Conservation (phyloP, 345 rosid species). For the Gossypium ekmanianum region DNA sequence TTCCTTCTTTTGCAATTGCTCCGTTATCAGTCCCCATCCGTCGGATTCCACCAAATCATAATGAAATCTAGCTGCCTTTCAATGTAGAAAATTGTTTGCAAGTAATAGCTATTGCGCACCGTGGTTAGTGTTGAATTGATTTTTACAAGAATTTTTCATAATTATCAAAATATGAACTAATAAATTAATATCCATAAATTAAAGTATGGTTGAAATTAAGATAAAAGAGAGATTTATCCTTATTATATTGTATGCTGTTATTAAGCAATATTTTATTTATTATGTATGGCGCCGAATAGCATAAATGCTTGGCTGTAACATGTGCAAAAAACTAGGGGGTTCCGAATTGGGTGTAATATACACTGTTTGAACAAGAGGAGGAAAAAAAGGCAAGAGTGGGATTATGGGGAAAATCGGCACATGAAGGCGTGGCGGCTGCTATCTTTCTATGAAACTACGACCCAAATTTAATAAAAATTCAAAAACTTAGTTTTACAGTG, state of each 20-base stretch:
- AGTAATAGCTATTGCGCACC: too few relatives aligned
- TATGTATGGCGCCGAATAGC: not conserved
- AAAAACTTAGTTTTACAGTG: not conserved
- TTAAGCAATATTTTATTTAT: too few relatives aligned
- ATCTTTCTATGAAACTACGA: not conserved
- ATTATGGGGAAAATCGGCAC: not conserved
- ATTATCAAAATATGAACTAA: not conserved
- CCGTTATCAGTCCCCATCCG: not conserved
- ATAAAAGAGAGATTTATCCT: not conserved
- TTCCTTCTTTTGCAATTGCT: not conserved
- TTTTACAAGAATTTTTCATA: not conserved
- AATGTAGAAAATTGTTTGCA: not conserved
- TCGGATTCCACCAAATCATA: conserved; percentile 4
- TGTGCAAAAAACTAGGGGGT: not conserved
- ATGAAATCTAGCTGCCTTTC: not conserved
- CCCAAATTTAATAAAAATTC: not conserved
- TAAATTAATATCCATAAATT: not conserved
- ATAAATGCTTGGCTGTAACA: not conserved
- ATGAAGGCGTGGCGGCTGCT: not conserved
- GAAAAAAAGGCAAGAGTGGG: not conserved
- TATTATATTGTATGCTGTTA: too few relatives aligned
- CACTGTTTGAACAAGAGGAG: conserved; percentile 9
- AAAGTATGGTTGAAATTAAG: not conserved
- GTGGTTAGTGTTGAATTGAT: not conserved
- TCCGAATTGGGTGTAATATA: not conserved